Evolutionary conservation across 208 protist genomes (phyloP).

Genomic region (Wallacemonas collosoma): DNA sequence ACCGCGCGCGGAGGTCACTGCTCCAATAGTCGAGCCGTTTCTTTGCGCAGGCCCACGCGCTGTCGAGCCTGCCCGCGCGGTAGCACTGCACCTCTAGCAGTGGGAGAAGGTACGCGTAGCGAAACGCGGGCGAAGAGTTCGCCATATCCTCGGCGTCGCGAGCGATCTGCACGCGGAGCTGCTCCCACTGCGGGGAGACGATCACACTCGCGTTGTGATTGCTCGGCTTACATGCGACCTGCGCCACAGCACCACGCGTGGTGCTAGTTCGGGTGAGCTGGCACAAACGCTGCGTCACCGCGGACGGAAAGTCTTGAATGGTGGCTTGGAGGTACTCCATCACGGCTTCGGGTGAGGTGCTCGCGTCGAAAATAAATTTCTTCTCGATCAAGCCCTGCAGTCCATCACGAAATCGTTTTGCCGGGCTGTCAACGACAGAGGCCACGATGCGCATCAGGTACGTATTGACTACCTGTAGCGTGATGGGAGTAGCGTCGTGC

Average conservation of each 20-base stretch:
- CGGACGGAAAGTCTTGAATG: conserved; percentile 24
- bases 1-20: neutral
- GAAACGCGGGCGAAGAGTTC: neutral
- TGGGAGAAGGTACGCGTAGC: conserved; percentile 9
- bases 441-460: conserved; percentile 48
- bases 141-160: neutral
- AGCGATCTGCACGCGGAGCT: conserved; percentile 16
- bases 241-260: conserved; percentile 32
- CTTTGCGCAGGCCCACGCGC: conserved; percentile 4
- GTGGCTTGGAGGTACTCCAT: conserved; percentile 21
- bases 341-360: neutral
- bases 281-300: conserved; percentile 45
- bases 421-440: conserved; percentile 34
- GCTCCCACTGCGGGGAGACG: conserved; percentile 23
- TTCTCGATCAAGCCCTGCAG: conserved; percentile 38
- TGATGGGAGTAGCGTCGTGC: conserved; percentile 23
- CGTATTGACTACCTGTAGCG: conserved; percentile 25
- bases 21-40: conserved; percentile 5
- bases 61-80: neutral
- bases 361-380: conserved; percentile 37
- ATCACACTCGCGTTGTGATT: conserved; percentile 44
- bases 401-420: conserved; percentile 30
- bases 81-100: conserved; percentile 13
- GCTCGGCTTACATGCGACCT: conserved; percentile 33
- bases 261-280: conserved; percentile 46